Conservation (phyloP, 1,284 basidiomycete genomes). For the Hemileia vastatrix region DNA sequence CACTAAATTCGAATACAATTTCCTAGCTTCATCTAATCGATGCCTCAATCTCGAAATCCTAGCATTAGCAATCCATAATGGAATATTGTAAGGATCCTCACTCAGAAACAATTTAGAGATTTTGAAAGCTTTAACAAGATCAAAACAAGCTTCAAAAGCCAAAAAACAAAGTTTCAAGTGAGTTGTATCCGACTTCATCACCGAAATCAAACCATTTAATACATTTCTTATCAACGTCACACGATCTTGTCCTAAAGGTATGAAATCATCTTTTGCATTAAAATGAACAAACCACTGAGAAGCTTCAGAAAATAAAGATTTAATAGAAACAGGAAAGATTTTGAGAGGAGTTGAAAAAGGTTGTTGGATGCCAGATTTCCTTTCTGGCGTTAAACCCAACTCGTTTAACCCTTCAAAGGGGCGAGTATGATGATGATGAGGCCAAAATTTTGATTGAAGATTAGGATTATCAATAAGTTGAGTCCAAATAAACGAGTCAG, state of each 20-base stretch:
- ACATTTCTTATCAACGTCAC: conserved; percentile 37
- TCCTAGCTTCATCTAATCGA: conserved; percentile 62
- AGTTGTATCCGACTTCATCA: conserved; percentile 41
- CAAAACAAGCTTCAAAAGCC: conserved; percentile 57
- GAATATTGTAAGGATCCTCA: conserved; percentile 55
- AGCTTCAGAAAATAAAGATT: conserved; percentile 27
- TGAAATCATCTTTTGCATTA: conserved; percentile 26
- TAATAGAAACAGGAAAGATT: conserved; percentile 29
- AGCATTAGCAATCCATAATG: conserved; percentile 71
- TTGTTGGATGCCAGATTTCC: conserved; percentile 24
- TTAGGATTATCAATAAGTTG: conserved; percentile 29
- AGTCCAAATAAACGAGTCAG: conserved; percentile 45
- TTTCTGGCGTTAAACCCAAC: conserved; percentile 46
- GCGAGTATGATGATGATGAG: conserved; percentile 16
- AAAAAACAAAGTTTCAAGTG: conserved; percentile 44
- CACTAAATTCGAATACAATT: conserved; percentile 62
- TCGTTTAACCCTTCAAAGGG: conserved; percentile 44
- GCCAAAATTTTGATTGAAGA: conserved; percentile 31
- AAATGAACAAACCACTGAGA: conserved; percentile 45
- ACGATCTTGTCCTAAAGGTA: conserved; percentile 33
- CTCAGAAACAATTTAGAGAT: conserved; percentile 63
- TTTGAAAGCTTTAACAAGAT: conserved; percentile 57
- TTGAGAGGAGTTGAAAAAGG: conserved; percentile 33
- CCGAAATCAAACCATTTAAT: conserved; percentile 27
- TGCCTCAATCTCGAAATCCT: conserved; percentile 64